phyloP scores from a whole-genome alignment of 805 yeast genomes.

The Zygoascus ofunaensis region DNA sequence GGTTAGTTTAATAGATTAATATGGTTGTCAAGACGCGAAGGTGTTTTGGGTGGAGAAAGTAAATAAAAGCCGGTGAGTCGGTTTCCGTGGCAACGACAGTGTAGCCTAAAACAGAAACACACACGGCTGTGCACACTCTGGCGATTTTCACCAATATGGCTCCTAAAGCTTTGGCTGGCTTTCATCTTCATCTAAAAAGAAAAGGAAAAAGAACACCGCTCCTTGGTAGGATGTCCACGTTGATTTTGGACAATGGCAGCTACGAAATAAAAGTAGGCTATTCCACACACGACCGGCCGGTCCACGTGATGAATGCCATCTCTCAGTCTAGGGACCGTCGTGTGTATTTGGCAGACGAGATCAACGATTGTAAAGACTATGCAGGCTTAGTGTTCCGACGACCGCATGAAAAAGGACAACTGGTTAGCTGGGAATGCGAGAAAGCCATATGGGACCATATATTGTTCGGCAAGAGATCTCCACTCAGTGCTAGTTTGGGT shows the following conservation, averaged over 20 bases:
- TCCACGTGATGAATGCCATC: slow-evolving; percentile 56
- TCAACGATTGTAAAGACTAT: slow-evolving; percentile 55
- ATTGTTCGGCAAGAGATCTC: slow-evolving; percentile 39
- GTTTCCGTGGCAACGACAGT: no score
- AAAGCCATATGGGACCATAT: slow-evolving; percentile 85
- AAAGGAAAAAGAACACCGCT: no score
- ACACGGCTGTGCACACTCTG: no score
- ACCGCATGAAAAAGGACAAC: slow-evolving; percentile 82
- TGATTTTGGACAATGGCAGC: slow-evolving; percentile 87
- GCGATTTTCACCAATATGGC: no score
- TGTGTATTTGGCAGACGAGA: slow-evolving; percentile 62
- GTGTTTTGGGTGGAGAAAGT: no score
- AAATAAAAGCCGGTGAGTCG: no score
- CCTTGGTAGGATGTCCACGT: slow-evolving; percentile 12
- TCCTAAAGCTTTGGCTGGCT: no score
- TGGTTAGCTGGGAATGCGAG: slow-evolving; percentile 85
- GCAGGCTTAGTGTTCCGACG: slow-evolving; percentile 66
- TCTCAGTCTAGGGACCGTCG: slow-evolving; percentile 68
- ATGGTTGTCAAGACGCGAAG: no score
- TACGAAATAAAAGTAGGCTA: slow-evolving; percentile 65
- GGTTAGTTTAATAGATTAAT: no score
- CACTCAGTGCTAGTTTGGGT: slow-evolving; percentile 1
- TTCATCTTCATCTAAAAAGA: no score
- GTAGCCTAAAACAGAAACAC: no score
- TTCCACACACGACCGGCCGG: slow-evolving; percentile 27